Evolutionary conservation across 1,139 yeast genomes (phyloP).

Genomic region (Candida smagusa): DNA sequence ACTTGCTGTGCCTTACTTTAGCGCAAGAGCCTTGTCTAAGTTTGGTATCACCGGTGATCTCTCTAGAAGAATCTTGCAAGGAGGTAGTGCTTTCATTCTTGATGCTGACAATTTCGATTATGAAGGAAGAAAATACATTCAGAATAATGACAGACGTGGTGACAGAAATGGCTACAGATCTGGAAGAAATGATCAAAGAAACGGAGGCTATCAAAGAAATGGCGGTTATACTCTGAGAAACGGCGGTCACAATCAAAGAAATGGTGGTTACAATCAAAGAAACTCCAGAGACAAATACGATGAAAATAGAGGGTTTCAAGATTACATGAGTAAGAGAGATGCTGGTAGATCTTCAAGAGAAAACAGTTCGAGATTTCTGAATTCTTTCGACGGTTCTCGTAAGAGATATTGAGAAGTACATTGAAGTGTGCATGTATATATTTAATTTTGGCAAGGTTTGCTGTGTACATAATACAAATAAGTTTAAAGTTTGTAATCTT

Average conservation of each 20-base stretch:
- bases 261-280: conserved; percentile 1
- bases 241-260: conserved; percentile 9
- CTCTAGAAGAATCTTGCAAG: conserved; percentile 6
- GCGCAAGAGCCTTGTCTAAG: conserved; percentile 5
- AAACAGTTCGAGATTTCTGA: too few species aligned
- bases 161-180: conserved; percentile 8
- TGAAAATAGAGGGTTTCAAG: too few species aligned
- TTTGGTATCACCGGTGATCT: conserved; percentile 6
- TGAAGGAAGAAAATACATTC: conserved; percentile 2
- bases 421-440: too few species aligned
- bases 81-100: conserved; percentile 8
- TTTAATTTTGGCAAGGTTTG: too few species aligned
- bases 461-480: too few species aligned
- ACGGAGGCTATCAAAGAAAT: conserved; percentile 9
- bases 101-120: conserved; percentile 8
- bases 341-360: too few species aligned
- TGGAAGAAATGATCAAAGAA: conserved; percentile 9
- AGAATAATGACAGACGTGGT: conserved; percentile 8
- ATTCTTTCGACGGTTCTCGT: too few species aligned
- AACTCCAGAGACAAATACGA: conserved; percentile 7
- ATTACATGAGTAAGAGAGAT: too few species aligned
- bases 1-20: conserved; percentile 4
- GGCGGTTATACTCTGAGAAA: neutral
- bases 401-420: too few species aligned
- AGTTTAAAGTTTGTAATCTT: too few species aligned